phyloP scores from a whole-genome alignment of 441 rosid species.

The Flueggea neowawraea region DNA sequence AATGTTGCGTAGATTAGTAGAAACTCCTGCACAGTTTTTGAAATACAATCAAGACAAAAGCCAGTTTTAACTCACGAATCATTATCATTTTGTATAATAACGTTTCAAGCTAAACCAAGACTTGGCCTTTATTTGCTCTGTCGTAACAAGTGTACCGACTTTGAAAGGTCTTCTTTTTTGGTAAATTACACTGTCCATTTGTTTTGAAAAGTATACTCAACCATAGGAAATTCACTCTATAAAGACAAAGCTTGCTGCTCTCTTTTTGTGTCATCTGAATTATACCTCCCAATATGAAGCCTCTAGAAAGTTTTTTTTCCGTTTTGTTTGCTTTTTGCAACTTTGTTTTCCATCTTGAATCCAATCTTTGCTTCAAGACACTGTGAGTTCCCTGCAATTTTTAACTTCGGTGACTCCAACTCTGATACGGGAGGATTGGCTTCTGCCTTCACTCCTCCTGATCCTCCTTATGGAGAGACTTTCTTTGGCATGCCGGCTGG shows the following conservation, averaged over 20 bases:
- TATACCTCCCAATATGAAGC: background rate
- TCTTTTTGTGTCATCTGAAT: background rate
- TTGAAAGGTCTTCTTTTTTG: too few relatives aligned
- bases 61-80: too few relatives aligned
- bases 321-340: constrained; percentile 1
- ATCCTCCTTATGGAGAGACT: constrained; percentile 31
- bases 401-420: constrained; percentile 43
- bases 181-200: too few relatives aligned
- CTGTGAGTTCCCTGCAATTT: constrained; percentile 33
- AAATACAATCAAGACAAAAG: too few relatives aligned
- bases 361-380: background rate
- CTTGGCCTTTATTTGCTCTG: too few relatives aligned
- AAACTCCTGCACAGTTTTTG: too few relatives aligned
- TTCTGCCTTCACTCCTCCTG: constrained; percentile 22
- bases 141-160: too few relatives aligned
- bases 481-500: constrained; percentile 23
- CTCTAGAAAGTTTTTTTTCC: background rate
- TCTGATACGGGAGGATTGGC: constrained; percentile 36
- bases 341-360: background rate
- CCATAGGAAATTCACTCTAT: too few relatives aligned
- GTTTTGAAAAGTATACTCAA: too few relatives aligned
- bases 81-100: too few relatives aligned
- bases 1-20: too few relatives aligned
- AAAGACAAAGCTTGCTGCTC: background rate
- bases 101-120: too few relatives aligned